Base-by-base conservation (phyloP, 2,329 filamentous ascomycete genomes). In the Penicillium sclerotigenum region DNA sequence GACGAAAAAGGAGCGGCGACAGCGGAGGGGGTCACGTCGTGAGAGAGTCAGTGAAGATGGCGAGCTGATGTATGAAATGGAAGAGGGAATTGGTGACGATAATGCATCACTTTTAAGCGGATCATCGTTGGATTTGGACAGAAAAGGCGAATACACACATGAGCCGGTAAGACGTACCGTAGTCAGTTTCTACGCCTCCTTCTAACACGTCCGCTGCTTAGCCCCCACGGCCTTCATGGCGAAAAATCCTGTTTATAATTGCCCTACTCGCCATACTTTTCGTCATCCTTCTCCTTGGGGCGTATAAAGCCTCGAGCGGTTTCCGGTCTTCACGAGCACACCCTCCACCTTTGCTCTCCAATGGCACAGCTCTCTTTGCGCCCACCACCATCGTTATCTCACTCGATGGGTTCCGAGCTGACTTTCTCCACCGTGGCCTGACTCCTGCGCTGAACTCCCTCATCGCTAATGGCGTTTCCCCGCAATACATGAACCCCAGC, bases 351-450 rank as follows among this genome's bases (percentile, higher is more conserved):
- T 55, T 75, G 2, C 69, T 83, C 24, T 86, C 81, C 16, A 99
- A 99, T 71, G 94, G 94, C 52, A 96, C 91, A 0, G 89, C 91
- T 2, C 77, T 90, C 5, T 99, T 97, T 71, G 88, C 86, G 10
- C 91, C 92, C 0, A 99, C 94, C 0, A 97, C 94, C 1, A 88
- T 99, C 57, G 80, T 97, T 52, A 89, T 99, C 69, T 97, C 92
- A 43, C 81, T 99, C 18, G 94, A 99, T 73, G 94, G 94, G 4
- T 97, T 99, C 77, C 87, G 94, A 16, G 93, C 94, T 20, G 94
- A 97, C 71, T 97, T 97, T 68, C 79, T 99, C 38, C 84, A 88
- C 60, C 86, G 91, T 14, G 88, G 87, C 0, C 76, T 97, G 31
- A 97, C 93, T 1, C 94, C 93, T 0, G 86, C 87, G 2, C 79